These are phyloP conservation scores for Paecilomyces fulvus DNA, from an alignment of 2,329 filamentous ascomycete species.

Conservation along the genomic window DNA sequence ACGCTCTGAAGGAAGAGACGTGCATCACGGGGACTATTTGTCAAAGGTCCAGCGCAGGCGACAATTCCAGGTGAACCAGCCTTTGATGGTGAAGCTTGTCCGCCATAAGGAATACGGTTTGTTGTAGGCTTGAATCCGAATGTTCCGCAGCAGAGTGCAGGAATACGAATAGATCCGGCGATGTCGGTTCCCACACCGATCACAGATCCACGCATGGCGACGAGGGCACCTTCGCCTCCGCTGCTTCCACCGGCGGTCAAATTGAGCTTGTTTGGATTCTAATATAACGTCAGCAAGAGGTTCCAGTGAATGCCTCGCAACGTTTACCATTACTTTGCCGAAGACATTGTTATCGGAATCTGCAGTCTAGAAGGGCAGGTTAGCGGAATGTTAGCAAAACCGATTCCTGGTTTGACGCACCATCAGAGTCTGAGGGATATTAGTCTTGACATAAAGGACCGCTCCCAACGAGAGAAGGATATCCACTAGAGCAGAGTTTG, in stretches of 20 bases:
- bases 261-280: slow-evolving; percentile 19
- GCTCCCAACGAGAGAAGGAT: slow-evolving; percentile 16
- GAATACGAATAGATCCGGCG: slow-evolving; percentile 27
- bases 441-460: slow-evolving; percentile 20
- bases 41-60: slow-evolving; percentile 12
- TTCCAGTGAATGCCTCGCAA: not conserved
- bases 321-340: not conserved
- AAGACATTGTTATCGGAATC: not conserved
- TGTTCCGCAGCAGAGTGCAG: slow-evolving; percentile 24
- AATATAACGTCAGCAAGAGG: not conserved
- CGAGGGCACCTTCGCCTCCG: slow-evolving; percentile 28
- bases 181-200: slow-evolving; percentile 27
- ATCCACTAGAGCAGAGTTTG: slow-evolving; percentile 15
- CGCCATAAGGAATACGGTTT: slow-evolving; percentile 22
- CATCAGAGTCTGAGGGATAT: slow-evolving; percentile 22
- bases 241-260: slow-evolving; percentile 21
- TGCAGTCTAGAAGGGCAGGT: not conserved
- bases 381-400: not conserved
- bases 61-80: slow-evolving; percentile 12
- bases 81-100: slow-evolving; percentile 9
- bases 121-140: slow-evolving; percentile 30
- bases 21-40: slow-evolving; percentile 17
- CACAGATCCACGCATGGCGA: slow-evolving; percentile 24
- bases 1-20: slow-evolving; percentile 14
- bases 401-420: slow-evolving; percentile 5